Evolutionary conservation across 2,329 filamentous ascomycete species (phyloP), one percentile per base, ranked within the genome.

Genomic region (Claviceps arundinis): DNA sequence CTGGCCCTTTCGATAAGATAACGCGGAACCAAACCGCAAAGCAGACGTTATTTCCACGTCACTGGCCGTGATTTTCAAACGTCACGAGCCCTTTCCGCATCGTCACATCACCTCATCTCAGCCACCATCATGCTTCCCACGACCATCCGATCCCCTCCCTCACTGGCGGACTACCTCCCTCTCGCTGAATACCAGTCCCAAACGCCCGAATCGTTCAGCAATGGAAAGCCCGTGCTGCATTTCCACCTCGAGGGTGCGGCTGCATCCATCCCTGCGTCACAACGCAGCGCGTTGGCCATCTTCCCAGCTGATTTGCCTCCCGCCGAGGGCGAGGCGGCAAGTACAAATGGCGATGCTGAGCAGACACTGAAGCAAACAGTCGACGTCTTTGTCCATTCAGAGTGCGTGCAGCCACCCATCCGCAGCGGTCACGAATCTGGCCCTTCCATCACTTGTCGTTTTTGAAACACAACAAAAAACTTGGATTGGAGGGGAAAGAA

Each of bases 201-300:
- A 61, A 91, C 87, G 1, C 87, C 87, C 1, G 73, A 74, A 53
- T 84, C 78, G 43, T 91, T 90, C 68, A 84, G 82, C 60, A 78
- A 76, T 59, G 80, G 78, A 30, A 87, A 85, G 61, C 81, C 86
- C 1, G 76, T 90, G 44, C 75, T 90, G 3, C 80, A 90, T 67
- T 78, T 77, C 58, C 78, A 83, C 60, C 73, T 76, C 41, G 59
- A 71, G 13, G 70, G 72, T 53, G 73, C 80, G 52, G 81, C 77
- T 41, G 77, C 83, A 3, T 76, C 78, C 60, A 69, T 84, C 19
- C 71, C 78, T 26, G 71, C 68, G 38, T 71, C 74, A 42, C 77
- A 85, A 59, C 68, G 74, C 24, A 73, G 73, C 41, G 68, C 68
- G 51, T 68, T 87, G 52, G 77, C 72, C 58, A 77, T 80, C 56